phyloP scores from a whole-genome alignment of 2,329 filamentous ascomycete species.

The Neoarthrinium moseri region DNA sequence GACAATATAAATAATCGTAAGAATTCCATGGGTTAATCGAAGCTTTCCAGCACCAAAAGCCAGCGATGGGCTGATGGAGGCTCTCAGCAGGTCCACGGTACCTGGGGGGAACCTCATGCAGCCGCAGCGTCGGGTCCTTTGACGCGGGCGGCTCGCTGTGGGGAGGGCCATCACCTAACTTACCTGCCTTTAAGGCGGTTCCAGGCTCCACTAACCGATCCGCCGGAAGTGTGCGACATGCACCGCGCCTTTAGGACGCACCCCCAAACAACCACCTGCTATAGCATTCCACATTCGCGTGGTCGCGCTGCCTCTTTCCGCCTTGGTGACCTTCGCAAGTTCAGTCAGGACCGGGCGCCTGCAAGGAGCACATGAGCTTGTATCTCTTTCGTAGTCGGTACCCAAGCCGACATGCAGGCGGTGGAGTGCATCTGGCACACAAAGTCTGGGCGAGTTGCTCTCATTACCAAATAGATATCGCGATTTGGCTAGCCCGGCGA shows the following conservation, averaged over 20 bases:
- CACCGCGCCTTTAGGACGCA: no score
- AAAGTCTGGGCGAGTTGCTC: constrained; percentile 21
- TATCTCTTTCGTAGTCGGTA: constrained; percentile 11
- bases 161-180: no score
- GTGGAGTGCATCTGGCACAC: constrained; percentile 16
- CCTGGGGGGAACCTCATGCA: constrained; percentile 13
- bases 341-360: neutral
- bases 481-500: constrained; percentile 30
- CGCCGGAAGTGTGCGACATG: no score
- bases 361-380: neutral
- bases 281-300: no score
- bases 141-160: neutral
- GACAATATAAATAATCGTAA: constrained; percentile 13
- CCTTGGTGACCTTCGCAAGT: neutral
- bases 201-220: no score
- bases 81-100: constrained; percentile 20
- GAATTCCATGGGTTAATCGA: constrained; percentile 9
- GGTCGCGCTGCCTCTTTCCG: no score
- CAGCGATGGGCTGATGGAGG: constrained; percentile 13
- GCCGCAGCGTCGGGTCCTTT: neutral
- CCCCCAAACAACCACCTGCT: no score
- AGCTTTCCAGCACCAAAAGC: constrained; percentile 2
- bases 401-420: constrained; percentile 16
- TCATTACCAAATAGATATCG: constrained; percentile 51
- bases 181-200: no score